These are phyloP conservation scores for Neoscytalidium dimidiatum DNA, from an alignment of 2,329 filamentous ascomycete genomes.

Conservation along the genomic window DNA sequence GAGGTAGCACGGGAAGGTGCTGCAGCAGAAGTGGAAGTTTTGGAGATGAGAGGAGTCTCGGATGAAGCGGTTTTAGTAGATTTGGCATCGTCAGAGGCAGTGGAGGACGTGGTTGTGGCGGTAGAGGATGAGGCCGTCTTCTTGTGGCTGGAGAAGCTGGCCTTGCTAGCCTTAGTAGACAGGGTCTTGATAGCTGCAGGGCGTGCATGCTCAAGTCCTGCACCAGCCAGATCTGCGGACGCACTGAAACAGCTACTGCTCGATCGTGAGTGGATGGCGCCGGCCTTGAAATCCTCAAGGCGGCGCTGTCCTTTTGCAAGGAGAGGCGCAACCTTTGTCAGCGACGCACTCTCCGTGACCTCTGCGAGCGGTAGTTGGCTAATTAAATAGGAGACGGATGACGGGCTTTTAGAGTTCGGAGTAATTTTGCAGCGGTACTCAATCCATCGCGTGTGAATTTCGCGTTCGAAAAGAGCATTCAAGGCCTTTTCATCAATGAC, in stretches of 20 bases:
- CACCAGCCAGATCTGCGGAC: neutral
- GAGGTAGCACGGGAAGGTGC: constrained; percentile 42
- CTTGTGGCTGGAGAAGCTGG: neutral
- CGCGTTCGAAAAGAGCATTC: constrained; percentile 53
- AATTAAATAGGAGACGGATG: constrained; percentile 58
- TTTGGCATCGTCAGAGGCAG: constrained; percentile 9
- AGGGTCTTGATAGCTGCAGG: neutral
- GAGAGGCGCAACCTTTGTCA: constrained; percentile 57
- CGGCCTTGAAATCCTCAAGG: constrained; percentile 68
- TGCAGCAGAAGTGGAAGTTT: constrained; percentile 24
- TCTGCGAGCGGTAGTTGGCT: constrained; percentile 57
- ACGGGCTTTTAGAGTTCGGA: constrained; percentile 44
- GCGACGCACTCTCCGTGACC: constrained; percentile 55
- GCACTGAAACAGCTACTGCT: neutral
- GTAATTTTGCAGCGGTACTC: constrained; percentile 39
- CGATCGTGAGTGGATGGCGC: constrained; percentile 42
- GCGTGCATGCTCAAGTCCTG: neutral
- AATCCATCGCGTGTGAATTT: constrained; percentile 49
- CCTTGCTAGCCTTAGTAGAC: constrained; percentile 9
- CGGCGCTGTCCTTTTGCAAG: constrained; percentile 68
- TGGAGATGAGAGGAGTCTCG: constrained; percentile 28
- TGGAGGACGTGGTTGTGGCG: neutral
- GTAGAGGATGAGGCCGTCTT: neutral
- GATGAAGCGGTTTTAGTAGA: neutral
- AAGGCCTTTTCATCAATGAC: constrained; percentile 49